phyloP scores from a whole-genome alignment of 805 yeast genomes.

The Zygotorulaspora chibaensis region DNA sequence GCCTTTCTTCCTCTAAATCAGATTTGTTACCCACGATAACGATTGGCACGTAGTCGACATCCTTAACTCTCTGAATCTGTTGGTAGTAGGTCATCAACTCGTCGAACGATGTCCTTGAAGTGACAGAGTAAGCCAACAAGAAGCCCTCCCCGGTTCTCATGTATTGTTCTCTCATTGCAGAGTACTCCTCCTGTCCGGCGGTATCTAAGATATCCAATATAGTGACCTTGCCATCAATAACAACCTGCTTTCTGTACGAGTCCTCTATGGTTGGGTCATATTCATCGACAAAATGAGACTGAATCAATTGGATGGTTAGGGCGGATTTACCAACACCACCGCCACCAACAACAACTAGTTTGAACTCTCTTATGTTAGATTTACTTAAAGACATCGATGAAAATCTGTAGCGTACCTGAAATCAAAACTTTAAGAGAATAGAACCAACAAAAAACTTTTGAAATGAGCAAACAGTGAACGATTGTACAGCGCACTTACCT shows the following conservation, averaged over 20 bases:
- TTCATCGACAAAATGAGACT: conserved; percentile 92
- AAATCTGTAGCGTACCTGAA: too few relatives aligned
- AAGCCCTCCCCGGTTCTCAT: conserved; percentile 97
- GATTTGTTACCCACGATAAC: conserved; percentile 75
- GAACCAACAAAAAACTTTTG: too few relatives aligned
- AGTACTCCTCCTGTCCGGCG: conserved; percentile 97
- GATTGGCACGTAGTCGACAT: conserved; percentile 69
- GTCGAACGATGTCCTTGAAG: conserved; percentile 79
- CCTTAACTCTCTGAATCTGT: conserved; percentile 75
- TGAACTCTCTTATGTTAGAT: conserved; percentile 65
- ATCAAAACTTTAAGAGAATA: too few relatives aligned
- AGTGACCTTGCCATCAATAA: conserved; percentile 72
- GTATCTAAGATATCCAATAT: conserved; percentile 89
- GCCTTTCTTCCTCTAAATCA: conserved; percentile 72
- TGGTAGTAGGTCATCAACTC: conserved; percentile 77
- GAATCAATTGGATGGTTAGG: conserved; percentile 89
- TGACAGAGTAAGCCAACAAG: conserved; percentile 80
- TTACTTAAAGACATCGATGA: conserved; percentile 21
- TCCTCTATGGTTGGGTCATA: conserved; percentile 98
- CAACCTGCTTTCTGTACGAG: conserved; percentile 82
- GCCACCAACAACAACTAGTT: conserved; percentile 95
- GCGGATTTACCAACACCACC: conserved; percentile 99
- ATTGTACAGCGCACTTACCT: too few relatives aligned
- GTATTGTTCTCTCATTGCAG: conserved; percentile 90
- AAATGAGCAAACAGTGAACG: too few relatives aligned